A percentile compares a stretch with the other conserved stretches of the same genome.
Evolutionary conservation across 371 early-diverging fungal species (phyloP).

Genomic region (Mortierella sp.): DNA sequence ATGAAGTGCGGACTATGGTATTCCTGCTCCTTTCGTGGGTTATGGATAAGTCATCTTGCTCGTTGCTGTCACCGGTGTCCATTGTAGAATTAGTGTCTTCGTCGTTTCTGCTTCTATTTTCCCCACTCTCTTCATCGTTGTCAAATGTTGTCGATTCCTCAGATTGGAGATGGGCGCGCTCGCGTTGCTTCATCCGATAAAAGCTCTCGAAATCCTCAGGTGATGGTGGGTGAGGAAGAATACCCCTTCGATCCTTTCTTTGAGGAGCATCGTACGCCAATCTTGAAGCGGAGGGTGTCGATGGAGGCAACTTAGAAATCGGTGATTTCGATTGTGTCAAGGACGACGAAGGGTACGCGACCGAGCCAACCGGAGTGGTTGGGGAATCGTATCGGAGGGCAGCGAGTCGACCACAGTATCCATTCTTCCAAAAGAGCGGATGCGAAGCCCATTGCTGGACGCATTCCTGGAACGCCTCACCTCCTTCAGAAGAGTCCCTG

Average conservation of each 20-base stretch:
- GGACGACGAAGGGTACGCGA: neutral
- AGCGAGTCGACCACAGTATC: conserved; percentile 45
- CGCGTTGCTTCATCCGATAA: conserved; percentile 35
- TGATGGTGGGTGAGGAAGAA: neutral
- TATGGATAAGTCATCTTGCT: neutral
- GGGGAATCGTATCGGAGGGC: conserved; percentile 37
- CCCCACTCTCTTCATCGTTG: neutral
- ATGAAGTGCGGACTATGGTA: neutral
- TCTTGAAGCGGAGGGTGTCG: neutral
- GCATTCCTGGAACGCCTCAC: conserved; percentile 45
- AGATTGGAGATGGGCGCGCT: conserved; percentile 13
- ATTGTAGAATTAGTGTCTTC: neutral
- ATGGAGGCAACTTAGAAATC: neutral
- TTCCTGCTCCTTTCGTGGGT: conserved; percentile 8
- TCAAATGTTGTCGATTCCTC: neutral
- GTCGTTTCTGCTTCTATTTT: neutral
- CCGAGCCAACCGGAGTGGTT: neutral
- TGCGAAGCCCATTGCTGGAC: conserved; percentile 40
- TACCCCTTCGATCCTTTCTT: conserved; percentile 18
- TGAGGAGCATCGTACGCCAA: neutral
- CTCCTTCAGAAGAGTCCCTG: neutral
- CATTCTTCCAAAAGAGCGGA: conserved; percentile 50
- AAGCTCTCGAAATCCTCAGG: conserved; percentile 36
- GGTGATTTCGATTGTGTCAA: neutral
- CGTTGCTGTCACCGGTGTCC: neutral